Conservation (phyloP, 1,284 basidiomycete species). For the Quambalaria eucalypti region DNA sequence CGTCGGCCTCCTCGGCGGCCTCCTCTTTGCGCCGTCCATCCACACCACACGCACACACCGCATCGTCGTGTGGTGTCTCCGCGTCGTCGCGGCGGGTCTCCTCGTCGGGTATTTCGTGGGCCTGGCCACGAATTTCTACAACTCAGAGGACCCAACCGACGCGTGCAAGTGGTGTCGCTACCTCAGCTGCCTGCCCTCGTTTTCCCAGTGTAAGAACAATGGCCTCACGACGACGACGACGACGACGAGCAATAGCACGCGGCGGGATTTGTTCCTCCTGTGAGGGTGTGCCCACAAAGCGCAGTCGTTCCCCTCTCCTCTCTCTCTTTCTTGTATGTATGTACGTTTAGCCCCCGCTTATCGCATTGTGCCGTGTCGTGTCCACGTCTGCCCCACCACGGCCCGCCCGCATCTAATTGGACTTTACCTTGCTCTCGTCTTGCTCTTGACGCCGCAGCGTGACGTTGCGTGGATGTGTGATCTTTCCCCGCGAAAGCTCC, state of each 20-base stretch:
- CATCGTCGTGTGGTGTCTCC: constrained; percentile 64
- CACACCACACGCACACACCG: constrained; percentile 62
- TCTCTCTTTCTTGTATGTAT: background rate
- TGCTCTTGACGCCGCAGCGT: no score
- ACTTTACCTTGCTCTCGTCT: no score
- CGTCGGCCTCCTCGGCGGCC: constrained; percentile 57
- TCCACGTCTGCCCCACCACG: no score
- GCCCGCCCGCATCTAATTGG: no score
- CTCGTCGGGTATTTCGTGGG: constrained; percentile 68
- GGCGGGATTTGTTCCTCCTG: no score
- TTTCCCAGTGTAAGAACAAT: constrained; percentile 28
- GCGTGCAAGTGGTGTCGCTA: constrained; percentile 77
- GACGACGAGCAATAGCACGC: no score
- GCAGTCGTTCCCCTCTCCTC: no score
- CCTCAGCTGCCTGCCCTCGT: constrained; percentile 30
- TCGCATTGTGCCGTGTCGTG: no score
- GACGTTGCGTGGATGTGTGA: no score
- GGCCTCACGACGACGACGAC: constrained; percentile 18
- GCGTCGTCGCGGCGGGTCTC: constrained; percentile 64
- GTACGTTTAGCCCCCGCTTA: background rate
- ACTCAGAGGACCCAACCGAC: constrained; percentile 54
- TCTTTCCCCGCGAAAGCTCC: no score
- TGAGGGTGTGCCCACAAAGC: no score
- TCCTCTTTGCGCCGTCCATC: constrained; percentile 81
- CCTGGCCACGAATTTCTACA: constrained; percentile 80